Evolutionary conservation across 169 alveolate species (phyloP).

Genomic region (Plasmodium malariae): DNA sequence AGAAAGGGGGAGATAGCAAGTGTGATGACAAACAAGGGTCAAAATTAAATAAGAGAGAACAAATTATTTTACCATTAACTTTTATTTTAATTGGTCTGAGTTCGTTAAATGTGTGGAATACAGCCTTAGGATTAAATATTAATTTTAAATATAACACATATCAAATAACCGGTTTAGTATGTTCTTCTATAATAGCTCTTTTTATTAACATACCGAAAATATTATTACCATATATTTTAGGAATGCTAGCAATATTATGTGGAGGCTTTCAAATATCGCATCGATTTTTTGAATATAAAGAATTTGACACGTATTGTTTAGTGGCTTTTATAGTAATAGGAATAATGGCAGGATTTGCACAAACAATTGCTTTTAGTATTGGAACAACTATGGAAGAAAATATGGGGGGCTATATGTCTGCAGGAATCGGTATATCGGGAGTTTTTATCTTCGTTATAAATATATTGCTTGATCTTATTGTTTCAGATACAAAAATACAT

Average conservation of each 20-base stretch:
- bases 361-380: conserved; percentile 64
- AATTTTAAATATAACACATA: conserved; percentile 45
- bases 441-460: conserved; percentile 43
- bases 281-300: not conserved
- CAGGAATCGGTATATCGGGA: conserved; percentile 73
- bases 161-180: conserved; percentile 67
- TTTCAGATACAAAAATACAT: conserved; percentile 8
- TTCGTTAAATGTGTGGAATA: conserved; percentile 73
- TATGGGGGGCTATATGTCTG: conserved; percentile 69
- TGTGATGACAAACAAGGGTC: conserved; percentile 2
- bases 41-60: not conserved
- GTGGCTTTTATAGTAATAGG: conserved; percentile 53
- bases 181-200: conserved; percentile 38
- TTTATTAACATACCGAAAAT: conserved; percentile 37
- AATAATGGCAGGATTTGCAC: conserved; percentile 51
- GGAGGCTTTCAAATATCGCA: conserved; percentile 71
- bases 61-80: conserved; percentile 3
- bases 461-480: conserved; percentile 42
- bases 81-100: conserved; percentile 59
- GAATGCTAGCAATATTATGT: conserved; percentile 25
- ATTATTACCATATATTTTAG: conserved; percentile 33
- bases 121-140: conserved; percentile 60
- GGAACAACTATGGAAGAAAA: conserved; percentile 58
- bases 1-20: conserved; percentile 6
- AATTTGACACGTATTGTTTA: conserved; percentile 43